These are phyloP conservation scores for Fraxinus americana DNA, from an alignment of 257 asterid genomes.

Conservation along the genomic window DNA sequence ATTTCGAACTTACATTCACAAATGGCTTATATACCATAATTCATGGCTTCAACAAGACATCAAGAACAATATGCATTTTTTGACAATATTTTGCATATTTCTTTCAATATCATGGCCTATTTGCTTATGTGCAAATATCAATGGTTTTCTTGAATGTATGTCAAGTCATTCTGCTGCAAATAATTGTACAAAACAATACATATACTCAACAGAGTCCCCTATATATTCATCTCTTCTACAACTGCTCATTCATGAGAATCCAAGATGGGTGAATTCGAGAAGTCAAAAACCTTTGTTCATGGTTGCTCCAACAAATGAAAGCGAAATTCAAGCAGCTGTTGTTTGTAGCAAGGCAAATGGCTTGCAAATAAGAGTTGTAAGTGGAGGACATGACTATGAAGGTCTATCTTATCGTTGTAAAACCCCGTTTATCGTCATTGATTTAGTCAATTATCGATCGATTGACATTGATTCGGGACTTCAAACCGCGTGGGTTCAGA, in stretches of 20 bases:
- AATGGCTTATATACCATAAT: background rate
- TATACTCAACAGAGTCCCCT: conserved; percentile 28
- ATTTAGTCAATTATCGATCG: conserved; percentile 36
- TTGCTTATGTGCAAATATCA: background rate
- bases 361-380: conserved; percentile 42
- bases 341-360: conserved; percentile 36
- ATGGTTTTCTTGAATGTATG: conserved; percentile 36
- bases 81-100: background rate
- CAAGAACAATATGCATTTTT: background rate
- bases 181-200: background rate
- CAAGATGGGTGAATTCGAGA: conserved; percentile 44
- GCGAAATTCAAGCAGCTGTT: conserved; percentile 43
- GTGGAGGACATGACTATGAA: conserved; percentile 74
- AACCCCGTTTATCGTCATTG: conserved; percentile 40
- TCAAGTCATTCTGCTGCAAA: conserved; percentile 23
- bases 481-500: conserved; percentile 53
- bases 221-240: conserved; percentile 35
- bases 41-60: background rate
- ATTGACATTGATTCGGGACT: conserved; percentile 33
- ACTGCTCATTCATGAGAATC: too few relatives aligned
- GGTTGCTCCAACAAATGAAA: conserved; percentile 38
- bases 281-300: conserved; percentile 38
- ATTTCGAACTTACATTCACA: background rate
- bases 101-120: background rate
- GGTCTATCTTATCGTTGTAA: conserved; percentile 48